Percentiles rank a stretch among this genome's conserved stretches.
phyloP scores from a whole-genome alignment of 169 alveolate species.

The Eimeria sp. region DNA sequence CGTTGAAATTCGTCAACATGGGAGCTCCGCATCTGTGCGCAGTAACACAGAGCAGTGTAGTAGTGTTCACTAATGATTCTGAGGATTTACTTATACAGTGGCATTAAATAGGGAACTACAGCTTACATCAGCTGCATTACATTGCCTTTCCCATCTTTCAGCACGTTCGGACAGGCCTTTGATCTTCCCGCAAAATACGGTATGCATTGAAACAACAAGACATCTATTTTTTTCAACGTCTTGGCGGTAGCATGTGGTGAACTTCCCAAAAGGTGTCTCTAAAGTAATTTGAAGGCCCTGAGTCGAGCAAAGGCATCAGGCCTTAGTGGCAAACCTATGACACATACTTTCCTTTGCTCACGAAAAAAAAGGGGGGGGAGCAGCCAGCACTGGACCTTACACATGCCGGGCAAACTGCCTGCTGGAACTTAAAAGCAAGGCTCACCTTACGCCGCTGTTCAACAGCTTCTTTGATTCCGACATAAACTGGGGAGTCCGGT shows the following conservation, averaged over 20 bases:
- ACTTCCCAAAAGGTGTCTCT: slow-evolving; percentile 50
- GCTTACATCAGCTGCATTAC: slow-evolving; percentile 63
- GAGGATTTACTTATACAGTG: neutral
- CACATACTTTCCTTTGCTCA: neutral
- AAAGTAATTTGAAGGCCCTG: slow-evolving; percentile 49
- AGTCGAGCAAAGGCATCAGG: neutral
- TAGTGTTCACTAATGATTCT: neutral
- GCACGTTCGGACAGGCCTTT: slow-evolving; percentile 57
- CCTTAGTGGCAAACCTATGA: neutral
- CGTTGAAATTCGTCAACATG: slow-evolving; percentile 43
- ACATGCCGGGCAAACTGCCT: neutral
- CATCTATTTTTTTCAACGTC: slow-evolving; percentile 27
- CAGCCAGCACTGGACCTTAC: neutral
- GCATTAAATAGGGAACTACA: neutral
- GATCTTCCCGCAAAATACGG: slow-evolving; percentile 63
- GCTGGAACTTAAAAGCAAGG: neutral
- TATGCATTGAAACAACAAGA: slow-evolving; percentile 69
- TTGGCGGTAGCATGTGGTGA: slow-evolving; percentile 63
- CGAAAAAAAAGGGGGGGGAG: neutral
- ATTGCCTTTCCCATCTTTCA: slow-evolving; percentile 31
- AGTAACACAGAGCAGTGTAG: neutral
- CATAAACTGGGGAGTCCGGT: slow-evolving; percentile 47
- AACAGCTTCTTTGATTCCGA: slow-evolving; percentile 63
- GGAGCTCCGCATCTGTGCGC: slow-evolving; percentile 55
- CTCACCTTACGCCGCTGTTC: slow-evolving; percentile 57